Evolutionary conservation across 176 grass and related monocot species (phyloP).

Genomic region (Eremochloa ophiuroides): DNA sequence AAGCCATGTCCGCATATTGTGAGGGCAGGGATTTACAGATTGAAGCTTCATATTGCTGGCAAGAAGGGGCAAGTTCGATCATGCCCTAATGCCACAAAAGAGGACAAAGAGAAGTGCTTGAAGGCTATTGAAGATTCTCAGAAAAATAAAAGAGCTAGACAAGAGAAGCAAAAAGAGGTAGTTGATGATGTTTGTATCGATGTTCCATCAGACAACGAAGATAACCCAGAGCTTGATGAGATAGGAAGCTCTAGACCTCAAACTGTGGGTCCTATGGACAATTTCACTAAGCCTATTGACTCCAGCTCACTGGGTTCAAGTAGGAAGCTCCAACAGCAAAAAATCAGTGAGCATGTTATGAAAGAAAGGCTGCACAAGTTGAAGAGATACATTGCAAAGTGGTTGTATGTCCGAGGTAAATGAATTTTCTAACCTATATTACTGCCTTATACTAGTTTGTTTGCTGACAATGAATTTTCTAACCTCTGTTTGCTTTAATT

Average conservation of each 20-base stretch:
- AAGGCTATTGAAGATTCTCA: background rate
- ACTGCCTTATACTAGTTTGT: too few species aligned
- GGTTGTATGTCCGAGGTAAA: slow-evolving; percentile 6
- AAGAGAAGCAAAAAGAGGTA: background rate
- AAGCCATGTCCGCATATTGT: background rate
- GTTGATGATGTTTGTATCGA: background rate
- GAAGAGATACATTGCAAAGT: background rate
- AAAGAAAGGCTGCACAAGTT: background rate
- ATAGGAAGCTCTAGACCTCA: background rate
- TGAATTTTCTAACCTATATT: too few species aligned
- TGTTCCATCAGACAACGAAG: background rate
- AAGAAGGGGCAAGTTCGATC: background rate
- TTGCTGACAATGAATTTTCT: too few species aligned
- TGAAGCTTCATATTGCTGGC: background rate
- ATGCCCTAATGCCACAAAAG: background rate
- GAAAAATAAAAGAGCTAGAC: background rate
- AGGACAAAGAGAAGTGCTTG: background rate
- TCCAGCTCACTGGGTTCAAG: background rate
- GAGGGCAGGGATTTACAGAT: background rate
- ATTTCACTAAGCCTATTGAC: background rate
- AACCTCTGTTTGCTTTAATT: too few species aligned
- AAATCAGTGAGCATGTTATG: background rate
- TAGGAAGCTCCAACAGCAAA: background rate
- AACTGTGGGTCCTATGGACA: background rate
- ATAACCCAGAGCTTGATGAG: background rate